Evolutionary conservation across 1,139 yeast genomes (phyloP).

Genomic region (Yamadazyma taylorii): DNA sequence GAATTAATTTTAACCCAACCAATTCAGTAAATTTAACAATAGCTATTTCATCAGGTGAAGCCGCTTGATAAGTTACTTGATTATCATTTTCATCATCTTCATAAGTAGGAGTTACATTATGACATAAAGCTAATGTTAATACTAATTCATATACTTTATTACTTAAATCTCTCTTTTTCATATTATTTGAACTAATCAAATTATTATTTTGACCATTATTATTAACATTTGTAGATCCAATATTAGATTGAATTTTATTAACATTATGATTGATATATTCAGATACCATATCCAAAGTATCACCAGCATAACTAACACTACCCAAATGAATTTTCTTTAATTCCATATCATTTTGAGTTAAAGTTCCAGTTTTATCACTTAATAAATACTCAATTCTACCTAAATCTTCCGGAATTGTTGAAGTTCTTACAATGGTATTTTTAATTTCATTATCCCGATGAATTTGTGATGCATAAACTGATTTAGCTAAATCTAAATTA

Average conservation of each 20-base stretch:
- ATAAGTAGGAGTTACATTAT: conserved; percentile 71
- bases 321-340: conserved; percentile 91
- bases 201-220: conserved; percentile 8
- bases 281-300: conserved; percentile 84
- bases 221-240: conserved; percentile 10
- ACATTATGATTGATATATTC: conserved; percentile 53
- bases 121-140: conserved; percentile 85
- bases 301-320: conserved; percentile 87
- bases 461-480: conserved; percentile 93
- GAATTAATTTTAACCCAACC: conserved; percentile 77
- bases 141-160: conserved; percentile 77
- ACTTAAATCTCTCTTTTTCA: conserved; percentile 58
- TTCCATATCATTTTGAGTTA: conserved; percentile 98
- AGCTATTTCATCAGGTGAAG: conserved; percentile 98
- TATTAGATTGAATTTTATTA: conserved; percentile 14
- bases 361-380: conserved; percentile 95
- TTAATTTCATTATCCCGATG: conserved; percentile 82
- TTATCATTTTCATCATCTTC: conserved; percentile 20
- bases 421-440: conserved; percentile 90
- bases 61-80: conserved; percentile 81
- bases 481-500: conserved; percentile 90
- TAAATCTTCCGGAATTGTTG: conserved; percentile 96
- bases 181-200: conserved; percentile 18
- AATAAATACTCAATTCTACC: conserved; percentile 93
- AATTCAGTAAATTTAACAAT: conserved; percentile 88